These are phyloP conservation scores for Kwoniella botswanensis DNA, from an alignment of 768 basidiomycete species.

Conservation along the genomic window DNA sequence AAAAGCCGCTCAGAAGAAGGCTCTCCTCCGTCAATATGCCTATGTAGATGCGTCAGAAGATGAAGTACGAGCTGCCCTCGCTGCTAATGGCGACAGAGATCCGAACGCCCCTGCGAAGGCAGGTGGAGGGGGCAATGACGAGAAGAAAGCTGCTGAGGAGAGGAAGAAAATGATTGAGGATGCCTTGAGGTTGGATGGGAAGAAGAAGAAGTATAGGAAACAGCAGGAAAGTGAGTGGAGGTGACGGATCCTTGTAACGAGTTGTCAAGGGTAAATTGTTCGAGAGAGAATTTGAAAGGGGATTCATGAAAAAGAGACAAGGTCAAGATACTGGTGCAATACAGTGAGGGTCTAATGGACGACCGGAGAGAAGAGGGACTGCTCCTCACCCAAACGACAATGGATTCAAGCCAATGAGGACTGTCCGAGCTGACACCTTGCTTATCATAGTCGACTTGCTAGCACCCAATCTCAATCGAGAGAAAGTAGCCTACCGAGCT, in stretches of 20 bases:
- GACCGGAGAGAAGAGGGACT: too few relatives aligned
- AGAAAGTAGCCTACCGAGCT: slow-evolving; percentile 49
- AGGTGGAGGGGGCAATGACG: slow-evolving; percentile 37
- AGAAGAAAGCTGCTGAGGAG: slow-evolving; percentile 53
- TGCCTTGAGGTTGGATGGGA: slow-evolving; percentile 51
- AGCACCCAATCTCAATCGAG: slow-evolving; percentile 56
- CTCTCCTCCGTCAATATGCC: slow-evolving; percentile 53
- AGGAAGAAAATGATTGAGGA: slow-evolving; percentile 45
- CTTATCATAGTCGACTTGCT: slow-evolving; percentile 49
- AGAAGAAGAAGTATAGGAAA: slow-evolving; percentile 56
- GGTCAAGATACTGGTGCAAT: too few relatives aligned
- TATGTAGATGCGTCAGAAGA: slow-evolving; percentile 50
- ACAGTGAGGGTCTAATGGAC: too few relatives aligned
- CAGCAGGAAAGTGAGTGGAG: slow-evolving; percentile 47
- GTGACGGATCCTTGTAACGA: background rate
- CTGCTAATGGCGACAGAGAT: slow-evolving; percentile 8
- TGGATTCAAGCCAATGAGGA: too few relatives aligned
- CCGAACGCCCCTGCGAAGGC: slow-evolving; percentile 40
- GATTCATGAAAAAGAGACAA: too few relatives aligned
- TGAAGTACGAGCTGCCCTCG: slow-evolving; percentile 8
- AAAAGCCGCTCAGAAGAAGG: slow-evolving; percentile 45
- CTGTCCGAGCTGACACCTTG: too few relatives aligned
- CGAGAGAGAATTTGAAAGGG: too few relatives aligned
- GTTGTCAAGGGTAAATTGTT: too few relatives aligned
- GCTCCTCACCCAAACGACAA: too few relatives aligned